phyloP scores from a whole-genome alignment of 208 protist species.

The Trypanosoma platydactyli region DNA sequence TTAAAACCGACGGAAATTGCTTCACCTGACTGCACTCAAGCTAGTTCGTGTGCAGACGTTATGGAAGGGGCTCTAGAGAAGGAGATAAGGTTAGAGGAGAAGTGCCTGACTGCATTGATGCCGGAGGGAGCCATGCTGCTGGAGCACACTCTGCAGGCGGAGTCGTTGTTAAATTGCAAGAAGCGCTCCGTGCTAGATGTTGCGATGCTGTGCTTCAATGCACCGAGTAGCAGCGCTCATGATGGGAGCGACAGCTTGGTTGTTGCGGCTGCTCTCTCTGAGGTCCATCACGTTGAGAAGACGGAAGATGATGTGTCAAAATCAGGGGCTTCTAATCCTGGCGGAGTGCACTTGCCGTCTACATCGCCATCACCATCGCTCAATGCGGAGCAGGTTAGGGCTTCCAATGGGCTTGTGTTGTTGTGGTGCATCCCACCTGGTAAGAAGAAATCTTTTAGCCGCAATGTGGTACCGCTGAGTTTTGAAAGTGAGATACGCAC shows the following conservation, averaged over 20 bases:
- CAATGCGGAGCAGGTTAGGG: neutral
- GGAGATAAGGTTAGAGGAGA: neutral
- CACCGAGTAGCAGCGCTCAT: neutral
- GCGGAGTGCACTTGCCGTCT: neutral
- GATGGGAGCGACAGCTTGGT: neutral
- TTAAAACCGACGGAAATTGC: neutral
- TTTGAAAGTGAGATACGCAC: constrained; percentile 22
- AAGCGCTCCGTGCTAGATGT: constrained; percentile 25
- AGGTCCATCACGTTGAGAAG: constrained; percentile 6
- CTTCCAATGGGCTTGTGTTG: constrained; percentile 47
- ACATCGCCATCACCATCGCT: neutral
- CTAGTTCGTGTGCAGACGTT: no score
- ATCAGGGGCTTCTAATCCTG: neutral
- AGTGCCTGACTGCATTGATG: constrained; percentile 10
- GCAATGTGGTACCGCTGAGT: constrained; percentile 7
- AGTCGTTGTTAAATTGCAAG: constrained; percentile 22
- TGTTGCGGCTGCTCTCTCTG: constrained; percentile 16
- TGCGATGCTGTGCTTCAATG: constrained; percentile 3
- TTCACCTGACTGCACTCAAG: no score
- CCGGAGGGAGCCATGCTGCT: constrained; percentile 35
- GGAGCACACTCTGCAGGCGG: constrained; percentile 28
- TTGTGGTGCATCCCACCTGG: constrained; percentile 46
- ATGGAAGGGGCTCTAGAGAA: neutral
- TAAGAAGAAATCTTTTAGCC: neutral
- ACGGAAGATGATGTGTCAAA: constrained; percentile 2